Evolutionary conservation across 805 yeast genomes (phyloP).

Genomic region (Ascoidea tarda): DNA sequence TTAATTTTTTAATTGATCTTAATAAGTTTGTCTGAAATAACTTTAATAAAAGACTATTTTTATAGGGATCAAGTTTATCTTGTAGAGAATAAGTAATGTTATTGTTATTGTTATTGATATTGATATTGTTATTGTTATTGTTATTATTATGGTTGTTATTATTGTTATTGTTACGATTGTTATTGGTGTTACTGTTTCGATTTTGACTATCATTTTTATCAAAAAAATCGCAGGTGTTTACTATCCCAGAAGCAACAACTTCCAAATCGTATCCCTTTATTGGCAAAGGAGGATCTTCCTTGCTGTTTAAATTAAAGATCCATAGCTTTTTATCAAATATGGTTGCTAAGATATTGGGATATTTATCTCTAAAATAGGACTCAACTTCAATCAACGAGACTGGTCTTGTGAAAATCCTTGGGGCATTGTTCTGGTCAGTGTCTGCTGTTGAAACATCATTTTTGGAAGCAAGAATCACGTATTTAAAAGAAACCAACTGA

Average conservation of each 20-base stretch:
- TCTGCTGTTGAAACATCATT: not conserved
- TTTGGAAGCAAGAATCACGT: not conserved
- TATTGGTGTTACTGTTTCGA: conserved; percentile 2
- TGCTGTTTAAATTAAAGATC: conserved; percentile 24
- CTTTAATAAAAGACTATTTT: conserved; percentile 18
- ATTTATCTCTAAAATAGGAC: conserved; percentile 19
- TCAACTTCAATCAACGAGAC: conserved; percentile 25
- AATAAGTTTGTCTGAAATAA: conserved; percentile 30
- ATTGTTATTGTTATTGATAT: not conserved
- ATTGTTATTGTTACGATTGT: conserved; percentile 10
- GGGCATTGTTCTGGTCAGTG: not conserved
- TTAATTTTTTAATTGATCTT: conserved; percentile 31
- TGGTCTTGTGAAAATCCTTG: not conserved
- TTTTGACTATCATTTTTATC: not conserved
- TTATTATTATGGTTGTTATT: conserved; percentile 3
- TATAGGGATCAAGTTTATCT: conserved; percentile 13
- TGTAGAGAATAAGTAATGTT: conserved; percentile 3
- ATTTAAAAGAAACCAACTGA: not conserved
- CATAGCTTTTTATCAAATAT: conserved; percentile 27
- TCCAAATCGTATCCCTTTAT: conserved; percentile 11
- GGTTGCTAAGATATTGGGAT: conserved; percentile 23
- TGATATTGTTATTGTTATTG: not conserved
- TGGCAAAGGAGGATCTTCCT: conserved; percentile 21
- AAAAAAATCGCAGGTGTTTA: conserved; percentile 11
- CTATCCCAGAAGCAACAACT: conserved; percentile 6